phyloP scores from a whole-genome alignment of 495 filamentous ascomycete species.

The Tuber aestivum region DNA sequence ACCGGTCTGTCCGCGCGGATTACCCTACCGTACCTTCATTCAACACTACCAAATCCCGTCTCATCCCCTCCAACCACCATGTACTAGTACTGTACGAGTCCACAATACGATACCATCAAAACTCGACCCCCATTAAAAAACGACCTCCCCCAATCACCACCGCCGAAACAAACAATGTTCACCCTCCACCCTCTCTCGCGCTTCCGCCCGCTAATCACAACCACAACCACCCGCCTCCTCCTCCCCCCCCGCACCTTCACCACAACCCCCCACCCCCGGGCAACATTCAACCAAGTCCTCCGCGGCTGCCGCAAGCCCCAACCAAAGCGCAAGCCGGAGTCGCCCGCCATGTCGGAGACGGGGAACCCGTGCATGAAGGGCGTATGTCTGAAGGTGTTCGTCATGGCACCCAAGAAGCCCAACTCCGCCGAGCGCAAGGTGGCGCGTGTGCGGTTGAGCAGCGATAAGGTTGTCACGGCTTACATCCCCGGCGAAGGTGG shows the following conservation, averaged over 20 bases:
- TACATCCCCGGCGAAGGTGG: constrained; percentile 94
- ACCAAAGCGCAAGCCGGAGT: constrained; percentile 71
- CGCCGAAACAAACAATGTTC: constrained; percentile 26
- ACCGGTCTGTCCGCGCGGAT: background rate
- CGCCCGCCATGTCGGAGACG: constrained; percentile 67
- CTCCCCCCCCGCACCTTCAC: constrained; percentile 15
- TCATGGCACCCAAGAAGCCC: constrained; percentile 95
- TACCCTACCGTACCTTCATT: constrained; percentile 1
- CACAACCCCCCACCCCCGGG: constrained; percentile 28
- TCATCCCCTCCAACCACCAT: too few species aligned
- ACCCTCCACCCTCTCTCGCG: constrained; percentile 18
- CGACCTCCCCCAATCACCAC: background rate
- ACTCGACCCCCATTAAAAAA: background rate
- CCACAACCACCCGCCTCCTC: constrained; percentile 9
- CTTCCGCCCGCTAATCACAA: constrained; percentile 14
- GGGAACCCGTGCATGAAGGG: constrained; percentile 80
- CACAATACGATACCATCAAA: background rate
- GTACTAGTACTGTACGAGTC: too few species aligned
- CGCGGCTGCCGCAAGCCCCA: constrained; percentile 67
- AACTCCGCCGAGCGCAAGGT: constrained; percentile 94
- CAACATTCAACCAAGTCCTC: constrained; percentile 59
- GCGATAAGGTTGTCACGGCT: constrained; percentile 74
- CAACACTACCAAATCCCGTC: background rate
- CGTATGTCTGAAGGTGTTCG: constrained; percentile 85
- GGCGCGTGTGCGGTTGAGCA: constrained; percentile 79